Evolutionary conservation across 495 filamentous ascomycete genomes (phyloP), one percentile per base, ranked within the genome.

Genomic region (Hypoxylon fuscum): DNA sequence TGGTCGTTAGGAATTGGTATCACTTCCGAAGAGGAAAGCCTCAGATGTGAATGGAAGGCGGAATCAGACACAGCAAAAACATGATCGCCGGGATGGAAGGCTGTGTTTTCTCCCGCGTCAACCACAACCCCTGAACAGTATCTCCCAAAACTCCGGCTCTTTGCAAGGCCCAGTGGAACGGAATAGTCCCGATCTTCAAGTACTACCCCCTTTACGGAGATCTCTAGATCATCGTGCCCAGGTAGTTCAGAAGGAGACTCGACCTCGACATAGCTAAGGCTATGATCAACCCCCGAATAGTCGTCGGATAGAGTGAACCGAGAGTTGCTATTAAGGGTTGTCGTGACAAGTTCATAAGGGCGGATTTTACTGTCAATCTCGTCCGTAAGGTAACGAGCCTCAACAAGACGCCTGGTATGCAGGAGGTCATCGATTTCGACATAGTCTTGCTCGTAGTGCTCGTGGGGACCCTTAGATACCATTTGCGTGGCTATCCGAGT

Each of bases 1-100:
- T 81, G 68, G 1, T 70, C 29, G 9, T 74, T 61, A 1, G 73
- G 74, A 10, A 85, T 67, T 14, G 51, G 32, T 6, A 12, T 50
- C 15, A 55, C 22, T 0, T 59, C 40, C 1, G 59, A 20, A 12
- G n/a, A 9, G 11, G 35, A 50, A 14, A 31, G 54, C 7, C 31
- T 8, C 68, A 45, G 21, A 66, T 44, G 64, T 5, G 64, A 72
- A 1, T 55, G 43, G 44, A 58, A 68, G 7, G 44, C 32, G 32
- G 32, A 49, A n/a, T 74, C 77, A 37, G 61, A 41, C 6, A 76
- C 68, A 5, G 35, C 60, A 35, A 75, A 62, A 47, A 83, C 77
- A 14, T 72, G 64, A 59, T 81, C 71, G 1, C 78, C 79, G 20
- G 72, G 56, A 12, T 72, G 55, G 45, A 79, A 31, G 17, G 15